phyloP scores from a whole-genome alignment of 2,329 filamentous ascomycete genomes.

The Cylindrodendrum hubeiense region DNA sequence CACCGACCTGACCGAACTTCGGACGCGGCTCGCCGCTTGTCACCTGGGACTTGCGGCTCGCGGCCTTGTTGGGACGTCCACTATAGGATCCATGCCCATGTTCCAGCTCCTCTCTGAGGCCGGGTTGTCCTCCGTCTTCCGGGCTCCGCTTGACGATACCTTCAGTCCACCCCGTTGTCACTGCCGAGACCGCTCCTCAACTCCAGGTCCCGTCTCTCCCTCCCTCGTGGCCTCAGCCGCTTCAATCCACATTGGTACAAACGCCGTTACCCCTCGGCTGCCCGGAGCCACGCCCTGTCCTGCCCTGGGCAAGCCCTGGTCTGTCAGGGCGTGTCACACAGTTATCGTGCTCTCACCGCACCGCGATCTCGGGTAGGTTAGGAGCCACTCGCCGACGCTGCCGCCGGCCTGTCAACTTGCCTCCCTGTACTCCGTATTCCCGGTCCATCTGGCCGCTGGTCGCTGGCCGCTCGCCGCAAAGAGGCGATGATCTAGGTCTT shows the following conservation, averaged over 20 bases:
- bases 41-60: slow-evolving; percentile 2
- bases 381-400: slow-evolving; percentile 21
- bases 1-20: slow-evolving; percentile 16
- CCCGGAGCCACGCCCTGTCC: slow-evolving; percentile 9
- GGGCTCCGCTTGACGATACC: neutral
- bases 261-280: slow-evolving; percentile 15
- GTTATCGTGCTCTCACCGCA: slow-evolving; percentile 39
- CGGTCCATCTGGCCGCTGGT: slow-evolving; percentile 29
- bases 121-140: neutral
- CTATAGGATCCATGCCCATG: slow-evolving; percentile 7
- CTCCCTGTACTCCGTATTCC: slow-evolving; percentile 28
- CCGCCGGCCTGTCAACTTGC: slow-evolving; percentile 17
- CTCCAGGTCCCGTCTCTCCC: neutral
- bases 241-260: neutral
- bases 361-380: slow-evolving; percentile 42
- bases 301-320: slow-evolving; percentile 17
- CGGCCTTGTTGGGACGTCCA: slow-evolving; percentile 1
- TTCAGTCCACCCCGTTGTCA: slow-evolving; percentile 12
- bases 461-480: slow-evolving; percentile 35
- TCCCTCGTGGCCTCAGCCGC: neutral
- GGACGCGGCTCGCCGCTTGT: slow-evolving; percentile 13
- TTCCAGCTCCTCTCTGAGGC: neutral
- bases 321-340: slow-evolving; percentile 18
- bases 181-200: slow-evolving; percentile 29
- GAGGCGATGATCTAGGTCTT: slow-evolving; percentile 21